Base-by-base conservation (phyloP, 257 asterid genomes). In the Penstemon eatonii region DNA sequence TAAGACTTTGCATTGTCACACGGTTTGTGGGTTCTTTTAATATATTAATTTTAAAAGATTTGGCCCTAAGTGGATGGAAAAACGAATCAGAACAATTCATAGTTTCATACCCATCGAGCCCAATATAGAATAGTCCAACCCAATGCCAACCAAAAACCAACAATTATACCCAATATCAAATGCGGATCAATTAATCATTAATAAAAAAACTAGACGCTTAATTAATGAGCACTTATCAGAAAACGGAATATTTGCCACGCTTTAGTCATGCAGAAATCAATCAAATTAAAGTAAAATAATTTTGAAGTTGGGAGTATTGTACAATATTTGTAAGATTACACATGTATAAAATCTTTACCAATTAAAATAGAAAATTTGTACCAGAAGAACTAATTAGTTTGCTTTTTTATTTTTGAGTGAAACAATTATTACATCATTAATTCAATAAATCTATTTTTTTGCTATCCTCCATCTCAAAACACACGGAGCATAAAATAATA, bases 61-160 rank as follows among this genome's bases (percentile, higher is more conserved):
- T 55, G 40, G 60, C 33, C 39, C 59, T 7, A 54, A 19, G 7
- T 19, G 59, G 38, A 9, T 4, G 4, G 4, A 7, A 7, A 54
- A 18, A 37, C 1, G 41, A 57, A 57, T 8, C 33, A 25, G 41
- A 8, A 36, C 13, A 37, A 40, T 58, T 59, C 4, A 15, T 15
- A 15, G 18, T 15, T 15, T 15, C 18, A 15, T 15, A 5, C 49
- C 65, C 12, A 3, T 4, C 50, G 15, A 59, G 65, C 65, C 65
- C 65, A 59, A 39, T 40, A 3, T 11, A 40, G 0, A 59, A 10
- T 15, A 59, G 65, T 39, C 65, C 65, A 59, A 40, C 65, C 65
- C 49, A 59, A 8, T 40, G 50, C 50, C 63, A 57, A 57, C 44
- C 45, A 57, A 9, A 57, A 57, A 6, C 63, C 12, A 57, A 44